Conservation (phyloP, 179 eudicot species). For the Actinidia chinensis region DNA sequence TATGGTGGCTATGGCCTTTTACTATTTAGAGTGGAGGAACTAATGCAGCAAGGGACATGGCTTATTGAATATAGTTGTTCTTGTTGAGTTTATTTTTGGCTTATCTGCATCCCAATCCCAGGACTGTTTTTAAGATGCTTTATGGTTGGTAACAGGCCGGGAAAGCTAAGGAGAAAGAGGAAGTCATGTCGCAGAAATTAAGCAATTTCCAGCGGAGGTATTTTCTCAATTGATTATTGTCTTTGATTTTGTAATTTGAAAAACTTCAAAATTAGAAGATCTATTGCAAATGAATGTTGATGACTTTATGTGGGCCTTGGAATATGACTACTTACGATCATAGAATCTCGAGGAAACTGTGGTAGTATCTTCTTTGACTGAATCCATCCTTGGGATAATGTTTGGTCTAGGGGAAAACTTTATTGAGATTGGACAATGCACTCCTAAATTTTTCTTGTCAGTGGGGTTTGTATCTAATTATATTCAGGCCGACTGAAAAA, state of each 20-base stretch:
- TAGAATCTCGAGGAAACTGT: neutral
- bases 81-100: neutral
- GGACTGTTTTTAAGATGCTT: slow-evolving; percentile 21
- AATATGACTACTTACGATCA: neutral
- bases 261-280: neutral
- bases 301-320: neutral
- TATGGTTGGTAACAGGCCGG: slow-evolving; percentile 68
- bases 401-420: too few species aligned
- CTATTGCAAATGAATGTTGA: neutral
- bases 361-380: neutral
- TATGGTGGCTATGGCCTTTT: slow-evolving; percentile 7
- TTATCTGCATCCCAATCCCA: slow-evolving; percentile 2
- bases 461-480: neutral
- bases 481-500: too few species aligned
- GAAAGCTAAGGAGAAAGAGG: slow-evolving; percentile 86
- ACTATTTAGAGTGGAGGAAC: neutral
- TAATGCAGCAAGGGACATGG: neutral
- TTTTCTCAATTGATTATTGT: neutral
- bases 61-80: neutral
- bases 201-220: slow-evolving; percentile 60
- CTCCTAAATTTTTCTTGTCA: neutral
- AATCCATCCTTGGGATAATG: too few species aligned
- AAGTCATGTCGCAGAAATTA: slow-evolving; percentile 56
- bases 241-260: neutral
- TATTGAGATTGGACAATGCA: neutral